Percentiles rank a stretch among this genome's conserved stretches.
These are phyloP conservation scores for Scheffersomyces lignosus DNA, from an alignment of 805 yeast species.

Conservation along the genomic window DNA sequence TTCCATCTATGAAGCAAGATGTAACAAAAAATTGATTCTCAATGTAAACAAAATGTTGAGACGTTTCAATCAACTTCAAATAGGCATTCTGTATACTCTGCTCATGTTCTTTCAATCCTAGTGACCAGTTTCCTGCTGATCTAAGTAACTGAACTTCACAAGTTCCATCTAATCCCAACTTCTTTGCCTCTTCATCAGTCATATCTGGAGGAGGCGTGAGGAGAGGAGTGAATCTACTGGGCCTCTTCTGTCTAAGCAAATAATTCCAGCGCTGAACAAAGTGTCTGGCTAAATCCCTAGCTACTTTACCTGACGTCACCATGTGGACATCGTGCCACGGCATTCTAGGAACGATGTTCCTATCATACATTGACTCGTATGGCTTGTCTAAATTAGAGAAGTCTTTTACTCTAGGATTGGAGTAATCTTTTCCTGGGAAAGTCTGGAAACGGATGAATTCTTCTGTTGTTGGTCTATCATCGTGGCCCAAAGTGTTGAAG, in stretches of 20 bases:
- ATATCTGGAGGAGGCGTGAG: slow-evolving; percentile 91
- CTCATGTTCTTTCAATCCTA: slow-evolving; percentile 83
- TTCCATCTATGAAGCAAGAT: slow-evolving; percentile 83
- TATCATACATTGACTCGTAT: slow-evolving; percentile 87
- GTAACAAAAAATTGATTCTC: slow-evolving; percentile 96
- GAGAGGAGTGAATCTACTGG: slow-evolving; percentile 90
- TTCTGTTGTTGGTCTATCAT: slow-evolving; percentile 34
- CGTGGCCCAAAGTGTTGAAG: slow-evolving; percentile 29
- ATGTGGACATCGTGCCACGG: slow-evolving; percentile 99
- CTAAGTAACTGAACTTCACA: slow-evolving; percentile 90
- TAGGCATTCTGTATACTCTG: slow-evolving; percentile 92
- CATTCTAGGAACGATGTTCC: slow-evolving; percentile 84
- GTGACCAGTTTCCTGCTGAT: slow-evolving; percentile 91
- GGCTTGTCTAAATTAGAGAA: slow-evolving; percentile 81
- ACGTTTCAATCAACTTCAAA: slow-evolving; percentile 82
- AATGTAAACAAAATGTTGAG: slow-evolving; percentile 89
- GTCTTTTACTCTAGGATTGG: slow-evolving; percentile 92
- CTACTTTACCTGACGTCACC: slow-evolving; percentile 92
- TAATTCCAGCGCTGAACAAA: slow-evolving; percentile 98
- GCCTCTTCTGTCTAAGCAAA: slow-evolving; percentile 86
- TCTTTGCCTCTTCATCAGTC: slow-evolving; percentile 65
- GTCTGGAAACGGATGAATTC: slow-evolving; percentile 54
- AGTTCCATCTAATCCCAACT: slow-evolving; percentile 68
- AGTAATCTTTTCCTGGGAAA: slow-evolving; percentile 97
- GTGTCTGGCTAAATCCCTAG: slow-evolving; percentile 89